Percentiles rank a stretch among this genome's conserved stretches.
phyloP scores from a whole-genome alignment of 805 yeast genomes.

The Saccharomycopsis fibuligera region DNA sequence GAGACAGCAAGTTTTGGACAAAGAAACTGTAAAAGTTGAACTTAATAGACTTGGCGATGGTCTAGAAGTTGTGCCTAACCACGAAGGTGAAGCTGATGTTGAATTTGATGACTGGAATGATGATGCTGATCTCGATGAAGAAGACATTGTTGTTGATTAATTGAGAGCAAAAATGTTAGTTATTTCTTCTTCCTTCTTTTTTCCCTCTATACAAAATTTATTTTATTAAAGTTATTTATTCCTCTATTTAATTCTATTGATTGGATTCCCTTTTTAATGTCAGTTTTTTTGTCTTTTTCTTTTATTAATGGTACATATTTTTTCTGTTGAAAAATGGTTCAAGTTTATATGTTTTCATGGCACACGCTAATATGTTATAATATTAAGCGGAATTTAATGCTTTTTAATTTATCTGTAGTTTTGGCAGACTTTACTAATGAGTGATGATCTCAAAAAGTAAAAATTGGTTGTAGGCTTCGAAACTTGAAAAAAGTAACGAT shows the following conservation, averaged over 20 bases:
- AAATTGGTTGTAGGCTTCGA: too few species aligned
- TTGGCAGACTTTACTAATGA: too few species aligned
- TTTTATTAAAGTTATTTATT: not conserved
- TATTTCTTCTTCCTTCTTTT: not conserved
- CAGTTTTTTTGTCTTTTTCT: not conserved
- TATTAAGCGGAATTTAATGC: too few species aligned
- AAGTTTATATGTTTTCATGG: too few species aligned
- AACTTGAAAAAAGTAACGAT: too few species aligned
- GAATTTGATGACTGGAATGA: conserved; percentile 55
- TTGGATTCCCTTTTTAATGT: not conserved
- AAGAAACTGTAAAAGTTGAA: conserved; percentile 72
- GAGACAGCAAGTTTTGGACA: conserved; percentile 80
- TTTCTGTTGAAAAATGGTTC: too few species aligned
- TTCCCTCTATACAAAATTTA: not conserved
- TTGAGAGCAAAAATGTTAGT: not conserved
- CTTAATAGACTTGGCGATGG: conserved; percentile 48
- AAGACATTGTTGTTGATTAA: conserved; percentile 30
- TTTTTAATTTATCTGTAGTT: too few species aligned
- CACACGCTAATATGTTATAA: too few species aligned
- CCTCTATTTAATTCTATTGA: not conserved
- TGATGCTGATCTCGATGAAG: conserved; percentile 58
- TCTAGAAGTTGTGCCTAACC: conserved; percentile 80
- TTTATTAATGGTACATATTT: too few species aligned
- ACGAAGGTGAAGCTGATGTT: conserved; percentile 45
- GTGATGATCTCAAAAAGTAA: too few species aligned